Evolutionary conservation across 257 asterid species (phyloP).

Genomic region (Ocimum tenuiflorum): DNA sequence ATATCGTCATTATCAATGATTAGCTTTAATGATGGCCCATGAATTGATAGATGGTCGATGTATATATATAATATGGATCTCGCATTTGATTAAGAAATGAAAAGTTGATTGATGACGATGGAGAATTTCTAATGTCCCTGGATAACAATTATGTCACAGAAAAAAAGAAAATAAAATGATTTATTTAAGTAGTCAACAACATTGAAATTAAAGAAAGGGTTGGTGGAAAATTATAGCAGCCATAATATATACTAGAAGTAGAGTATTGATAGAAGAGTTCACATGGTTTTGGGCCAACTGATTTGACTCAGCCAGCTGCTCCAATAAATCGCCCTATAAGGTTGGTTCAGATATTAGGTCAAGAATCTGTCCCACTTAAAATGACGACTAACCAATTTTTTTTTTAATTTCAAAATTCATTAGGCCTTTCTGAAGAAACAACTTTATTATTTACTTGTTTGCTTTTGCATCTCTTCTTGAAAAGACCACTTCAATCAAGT

Average conservation of each 20-base stretch:
- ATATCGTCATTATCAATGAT: not conserved
- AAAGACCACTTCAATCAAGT: no score
- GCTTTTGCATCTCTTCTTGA: no score
- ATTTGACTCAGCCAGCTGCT: conserved; percentile 8
- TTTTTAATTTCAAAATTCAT: no score
- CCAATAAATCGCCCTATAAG: not conserved
- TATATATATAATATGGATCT: not conserved
- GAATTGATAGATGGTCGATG: conserved; percentile 2
- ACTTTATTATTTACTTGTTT: no score
- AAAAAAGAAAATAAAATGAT: not conserved
- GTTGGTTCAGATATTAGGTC: not conserved
- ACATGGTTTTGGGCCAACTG: conserved; percentile 26
- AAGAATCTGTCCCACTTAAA: not conserved
- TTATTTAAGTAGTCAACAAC: conserved; percentile 5
- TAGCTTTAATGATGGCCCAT: not conserved
- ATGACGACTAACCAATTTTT: not conserved
- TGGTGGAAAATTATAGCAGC: not conserved
- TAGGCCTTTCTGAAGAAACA: no score
- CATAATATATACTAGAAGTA: no score
- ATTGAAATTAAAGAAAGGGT: not conserved
- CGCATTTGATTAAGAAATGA: not conserved
- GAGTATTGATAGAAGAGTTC: conserved; percentile 6
- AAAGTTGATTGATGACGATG: not conserved
- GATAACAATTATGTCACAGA: not conserved
- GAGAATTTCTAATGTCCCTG: not conserved